Evolutionary conservation across 495 filamentous ascomycete species (phyloP).

Genomic region (Tirmania nivea): DNA sequence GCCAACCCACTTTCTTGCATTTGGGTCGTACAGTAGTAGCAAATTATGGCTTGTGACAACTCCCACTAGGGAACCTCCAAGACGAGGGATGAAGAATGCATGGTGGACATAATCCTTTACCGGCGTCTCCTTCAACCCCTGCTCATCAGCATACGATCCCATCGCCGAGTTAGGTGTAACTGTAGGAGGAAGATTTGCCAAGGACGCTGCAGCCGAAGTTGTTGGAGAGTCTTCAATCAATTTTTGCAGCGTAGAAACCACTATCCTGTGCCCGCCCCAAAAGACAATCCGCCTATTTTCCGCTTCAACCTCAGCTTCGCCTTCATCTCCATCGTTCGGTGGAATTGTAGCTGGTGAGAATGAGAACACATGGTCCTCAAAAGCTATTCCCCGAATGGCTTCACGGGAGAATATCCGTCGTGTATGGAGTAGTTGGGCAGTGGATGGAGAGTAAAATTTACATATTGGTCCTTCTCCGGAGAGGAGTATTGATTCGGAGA

Average conservation of each 20-base stretch:
- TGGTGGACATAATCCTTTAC: slow-evolving; percentile 71
- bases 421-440: slow-evolving; percentile 20
- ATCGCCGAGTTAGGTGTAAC: slow-evolving; percentile 6
- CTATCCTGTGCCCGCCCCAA: slow-evolving; percentile 33
- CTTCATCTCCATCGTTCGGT: slow-evolving; percentile 1
- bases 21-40: slow-evolving; percentile 26
- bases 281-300: slow-evolving; percentile 21
- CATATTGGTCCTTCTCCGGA: slow-evolving; percentile 55
- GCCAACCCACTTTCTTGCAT: slow-evolving; percentile 4
- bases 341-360: neutral
- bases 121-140: slow-evolving; percentile 10
- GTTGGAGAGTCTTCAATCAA: neutral
- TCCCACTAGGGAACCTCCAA: slow-evolving; percentile 12
- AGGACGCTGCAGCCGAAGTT: neutral
- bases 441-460: slow-evolving; percentile 32
- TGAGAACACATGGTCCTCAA: slow-evolving; percentile 5
- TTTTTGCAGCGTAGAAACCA: slow-evolving; percentile 9
- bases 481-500: slow-evolving; percentile 25
- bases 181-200: slow-evolving; percentile 4
- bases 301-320: neutral
- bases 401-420: slow-evolving; percentile 36
- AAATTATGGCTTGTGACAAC: slow-evolving; percentile 77
- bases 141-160: slow-evolving; percentile 1
- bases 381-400: slow-evolving; percentile 45
- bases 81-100: slow-evolving; percentile 31